Percentiles rank a stretch among this genome's conserved stretches.
Conservation (phyloP, 345 rosid species). For the Hibiscus trionum region DNA sequence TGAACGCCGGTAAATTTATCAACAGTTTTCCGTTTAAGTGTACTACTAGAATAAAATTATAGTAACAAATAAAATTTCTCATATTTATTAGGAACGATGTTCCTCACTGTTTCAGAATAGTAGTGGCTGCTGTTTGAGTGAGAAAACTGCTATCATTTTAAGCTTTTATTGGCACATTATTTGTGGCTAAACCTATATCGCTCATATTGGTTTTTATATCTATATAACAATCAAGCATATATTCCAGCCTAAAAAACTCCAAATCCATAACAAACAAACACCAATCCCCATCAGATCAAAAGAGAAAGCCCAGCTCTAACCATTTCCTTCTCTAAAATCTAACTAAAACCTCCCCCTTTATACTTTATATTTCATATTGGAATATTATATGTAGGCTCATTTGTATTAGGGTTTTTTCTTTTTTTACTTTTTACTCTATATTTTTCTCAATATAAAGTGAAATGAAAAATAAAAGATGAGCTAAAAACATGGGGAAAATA, state of each 20-base stretch:
- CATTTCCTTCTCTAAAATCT: too few relatives aligned
- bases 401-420: background rate
- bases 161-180: constrained; percentile 1
- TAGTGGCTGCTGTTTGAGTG: background rate
- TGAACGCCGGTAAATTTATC: background rate
- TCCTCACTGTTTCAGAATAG: background rate
- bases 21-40: background rate
- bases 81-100: background rate
- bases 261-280: too few relatives aligned
- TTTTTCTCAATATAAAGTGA: background rate
- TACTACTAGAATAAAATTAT: background rate
- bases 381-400: background rate
- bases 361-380: background rate
- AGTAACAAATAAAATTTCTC: background rate
- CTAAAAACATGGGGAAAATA: too few relatives aligned
- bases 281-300: too few relatives aligned
- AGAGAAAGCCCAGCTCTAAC: too few relatives aligned
- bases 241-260: too few relatives aligned
- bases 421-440: background rate
- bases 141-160: background rate
- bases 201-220: background rate
- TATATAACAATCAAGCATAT: too few relatives aligned
- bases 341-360: too few relatives aligned
- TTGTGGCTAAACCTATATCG: background rate
- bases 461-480: too few relatives aligned